These are phyloP conservation scores for Piloderma croceum DNA, from an alignment of 768 basidiomycete genomes.

Conservation along the genomic window DNA sequence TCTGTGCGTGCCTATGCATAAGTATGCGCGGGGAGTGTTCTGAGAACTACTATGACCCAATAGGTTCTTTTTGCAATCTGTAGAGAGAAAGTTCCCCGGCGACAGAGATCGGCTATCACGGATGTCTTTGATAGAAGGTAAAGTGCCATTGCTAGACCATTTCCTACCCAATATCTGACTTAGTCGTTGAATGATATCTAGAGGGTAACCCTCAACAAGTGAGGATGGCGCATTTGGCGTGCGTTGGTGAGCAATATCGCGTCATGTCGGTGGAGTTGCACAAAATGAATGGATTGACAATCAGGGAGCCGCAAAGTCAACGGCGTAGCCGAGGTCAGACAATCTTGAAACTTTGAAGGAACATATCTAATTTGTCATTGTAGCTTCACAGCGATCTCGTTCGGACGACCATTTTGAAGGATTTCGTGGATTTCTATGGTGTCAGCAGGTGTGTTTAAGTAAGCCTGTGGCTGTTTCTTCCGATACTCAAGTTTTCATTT, in stretches of 20 bases:
- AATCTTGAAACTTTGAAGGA: not conserved
- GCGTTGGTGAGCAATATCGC: constrained; percentile 48
- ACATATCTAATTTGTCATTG: not conserved
- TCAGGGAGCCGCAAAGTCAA: constrained; percentile 83
- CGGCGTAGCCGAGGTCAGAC: constrained; percentile 81
- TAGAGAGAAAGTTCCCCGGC: constrained; percentile 85
- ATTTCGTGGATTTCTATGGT: constrained; percentile 92
- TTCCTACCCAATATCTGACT: not conserved
- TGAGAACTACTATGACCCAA: not conserved
- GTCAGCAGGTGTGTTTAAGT: constrained; percentile 53
- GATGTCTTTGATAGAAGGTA: constrained; percentile 92
- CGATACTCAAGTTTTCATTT: constrained; percentile 10
- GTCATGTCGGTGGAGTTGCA: constrained; percentile 2
- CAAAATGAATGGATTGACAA: constrained; percentile 3
- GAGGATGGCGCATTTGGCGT: constrained; percentile 88
- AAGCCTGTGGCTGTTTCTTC: not conserved
- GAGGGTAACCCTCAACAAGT: constrained; percentile 85
- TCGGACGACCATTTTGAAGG: constrained; percentile 74
- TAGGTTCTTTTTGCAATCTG: constrained; percentile 37
- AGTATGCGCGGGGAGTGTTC: constrained; percentile 13
- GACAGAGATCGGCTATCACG: constrained; percentile 74
- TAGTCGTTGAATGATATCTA: constrained; percentile 20
- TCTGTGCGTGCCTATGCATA: constrained; percentile 64
- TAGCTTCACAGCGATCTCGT: constrained; percentile 88
- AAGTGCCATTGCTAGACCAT: constrained; percentile 4